Conservation (phyloP, 2,329 filamentous ascomycete genomes). For the Cladosporium sp. region DNA sequence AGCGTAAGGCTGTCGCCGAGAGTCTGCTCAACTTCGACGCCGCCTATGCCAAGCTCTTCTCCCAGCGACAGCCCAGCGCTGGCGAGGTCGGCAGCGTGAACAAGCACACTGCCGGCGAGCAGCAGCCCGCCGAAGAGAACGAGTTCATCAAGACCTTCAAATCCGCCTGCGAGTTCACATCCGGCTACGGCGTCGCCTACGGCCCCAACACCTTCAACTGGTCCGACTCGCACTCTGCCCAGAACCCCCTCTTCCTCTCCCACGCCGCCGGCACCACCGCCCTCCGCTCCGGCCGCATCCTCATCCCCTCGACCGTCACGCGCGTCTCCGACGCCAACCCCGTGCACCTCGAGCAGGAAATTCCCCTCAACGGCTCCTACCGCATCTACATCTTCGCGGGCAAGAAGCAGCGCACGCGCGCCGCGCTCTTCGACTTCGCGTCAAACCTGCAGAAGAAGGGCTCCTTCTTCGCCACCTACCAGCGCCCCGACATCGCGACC, state of each 20-base stretch:
- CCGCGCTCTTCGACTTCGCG: constrained; percentile 65
- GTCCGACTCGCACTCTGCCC: constrained; percentile 64
- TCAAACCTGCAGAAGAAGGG: constrained; percentile 55
- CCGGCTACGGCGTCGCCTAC: constrained; percentile 85
- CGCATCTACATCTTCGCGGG: constrained; percentile 84
- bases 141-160: constrained; percentile 88
- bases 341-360: constrained; percentile 82
- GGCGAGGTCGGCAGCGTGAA: constrained; percentile 65
- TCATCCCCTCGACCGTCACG: constrained; percentile 75
- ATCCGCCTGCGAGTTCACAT: constrained; percentile 84
- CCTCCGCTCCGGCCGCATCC: constrained; percentile 66
- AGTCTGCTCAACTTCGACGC: constrained; percentile 80
- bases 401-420: constrained; percentile 40
- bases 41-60: constrained; percentile 85
- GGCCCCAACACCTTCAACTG: constrained; percentile 78
- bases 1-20: constrained; percentile 79
- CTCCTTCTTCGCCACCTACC: constrained; percentile 67
- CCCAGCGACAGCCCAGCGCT: constrained; percentile 65
- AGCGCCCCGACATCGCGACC: constrained; percentile 52
- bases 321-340: constrained; percentile 83
- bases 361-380: constrained; percentile 83
- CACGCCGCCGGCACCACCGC: constrained; percentile 48
- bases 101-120: constrained; percentile 38
- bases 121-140: constrained; percentile 51
- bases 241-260: constrained; percentile 64